Percentiles rank a stretch among this genome's conserved stretches.
These are phyloP conservation scores for Globisporangium sylvaticum DNA, from an alignment of 352 stramenopile species.

Conservation along the genomic window DNA sequence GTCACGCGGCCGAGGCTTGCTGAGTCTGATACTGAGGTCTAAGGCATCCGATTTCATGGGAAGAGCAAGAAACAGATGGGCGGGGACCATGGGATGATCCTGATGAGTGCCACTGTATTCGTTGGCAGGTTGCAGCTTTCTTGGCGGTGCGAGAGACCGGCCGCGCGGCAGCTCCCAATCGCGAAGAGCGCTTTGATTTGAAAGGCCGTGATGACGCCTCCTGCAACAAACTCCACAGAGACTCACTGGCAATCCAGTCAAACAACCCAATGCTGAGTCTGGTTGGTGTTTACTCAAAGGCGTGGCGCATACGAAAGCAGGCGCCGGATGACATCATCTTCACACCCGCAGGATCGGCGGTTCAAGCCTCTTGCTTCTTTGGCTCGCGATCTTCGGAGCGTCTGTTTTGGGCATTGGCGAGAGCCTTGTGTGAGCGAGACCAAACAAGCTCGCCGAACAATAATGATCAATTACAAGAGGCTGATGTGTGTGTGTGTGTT, in stretches of 20 bases:
- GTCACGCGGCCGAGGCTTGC: background rate
- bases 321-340: background rate
- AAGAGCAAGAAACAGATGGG: background rate
- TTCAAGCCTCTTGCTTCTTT: background rate
- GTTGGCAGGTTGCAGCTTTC: conserved; percentile 14
- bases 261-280: no score
- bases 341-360: background rate
- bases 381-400: background rate
- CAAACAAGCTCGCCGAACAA: background rate
- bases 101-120: conserved; percentile 15
- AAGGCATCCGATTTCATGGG: background rate
- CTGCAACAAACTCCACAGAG: background rate
- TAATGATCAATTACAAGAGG: background rate
- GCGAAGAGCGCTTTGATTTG: conserved; percentile 7
- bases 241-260: background rate
- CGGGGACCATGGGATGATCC: background rate
- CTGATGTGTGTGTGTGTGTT: background rate
- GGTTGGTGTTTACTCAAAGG: background rate
- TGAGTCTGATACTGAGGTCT: background rate
- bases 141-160: conserved; percentile 2
- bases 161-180: background rate
- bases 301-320: background rate
- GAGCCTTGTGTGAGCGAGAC: no score
- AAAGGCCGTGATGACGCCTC: background rate
- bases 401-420: no score